phyloP scores from a whole-genome alignment of 2,329 filamentous ascomycete genomes.

The Ceratocystis eucalypticola region DNA sequence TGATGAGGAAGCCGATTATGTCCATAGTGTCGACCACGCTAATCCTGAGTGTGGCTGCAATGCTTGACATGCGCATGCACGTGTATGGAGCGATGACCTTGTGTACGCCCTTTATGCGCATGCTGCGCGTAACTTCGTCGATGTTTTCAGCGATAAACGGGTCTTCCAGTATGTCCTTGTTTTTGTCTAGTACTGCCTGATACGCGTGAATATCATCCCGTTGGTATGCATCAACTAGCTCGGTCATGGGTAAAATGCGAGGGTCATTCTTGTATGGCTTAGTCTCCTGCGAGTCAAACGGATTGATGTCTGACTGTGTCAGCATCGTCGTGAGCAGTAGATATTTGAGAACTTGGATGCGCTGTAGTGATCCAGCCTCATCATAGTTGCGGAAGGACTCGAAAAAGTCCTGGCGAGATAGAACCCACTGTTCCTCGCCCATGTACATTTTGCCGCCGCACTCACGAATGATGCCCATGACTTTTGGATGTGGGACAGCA shows the following conservation, averaged over 20 bases:
- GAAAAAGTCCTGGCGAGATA: slow-evolving; percentile 94
- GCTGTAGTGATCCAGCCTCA: slow-evolving; percentile 78
- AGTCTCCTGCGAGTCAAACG: slow-evolving; percentile 96
- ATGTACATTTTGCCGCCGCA: slow-evolving; percentile 99
- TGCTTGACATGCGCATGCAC: slow-evolving; percentile 75
- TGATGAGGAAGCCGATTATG: slow-evolving; percentile 86
- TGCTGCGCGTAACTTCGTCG: slow-evolving; percentile 94
- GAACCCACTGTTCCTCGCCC: slow-evolving; percentile 98
- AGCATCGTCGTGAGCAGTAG: slow-evolving; percentile 94
- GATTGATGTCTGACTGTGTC: slow-evolving; percentile 97
- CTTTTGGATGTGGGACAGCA: slow-evolving; percentile 95
- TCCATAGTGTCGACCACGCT: slow-evolving; percentile 78
- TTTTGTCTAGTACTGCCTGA: slow-evolving; percentile 72
- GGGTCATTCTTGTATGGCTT: slow-evolving; percentile 96
- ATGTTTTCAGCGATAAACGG: slow-evolving; percentile 98
- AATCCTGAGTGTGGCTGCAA: slow-evolving; percentile 79
- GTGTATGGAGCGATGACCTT: slow-evolving; percentile 93
- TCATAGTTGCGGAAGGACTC: slow-evolving; percentile 99
- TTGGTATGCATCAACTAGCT: slow-evolving; percentile 92
- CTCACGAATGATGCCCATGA: slow-evolving; percentile 97
- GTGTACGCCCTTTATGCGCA: slow-evolving; percentile 89
- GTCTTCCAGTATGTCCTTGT: slow-evolving; percentile 79
- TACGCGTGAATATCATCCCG: slow-evolving; percentile 87
- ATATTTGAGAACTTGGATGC: slow-evolving; percentile 96
- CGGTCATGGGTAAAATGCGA: slow-evolving; percentile 91